These are phyloP conservation scores for Vaccinium corymbosum DNA, from an alignment of 148 eudicot species.

Conservation along the genomic window DNA sequence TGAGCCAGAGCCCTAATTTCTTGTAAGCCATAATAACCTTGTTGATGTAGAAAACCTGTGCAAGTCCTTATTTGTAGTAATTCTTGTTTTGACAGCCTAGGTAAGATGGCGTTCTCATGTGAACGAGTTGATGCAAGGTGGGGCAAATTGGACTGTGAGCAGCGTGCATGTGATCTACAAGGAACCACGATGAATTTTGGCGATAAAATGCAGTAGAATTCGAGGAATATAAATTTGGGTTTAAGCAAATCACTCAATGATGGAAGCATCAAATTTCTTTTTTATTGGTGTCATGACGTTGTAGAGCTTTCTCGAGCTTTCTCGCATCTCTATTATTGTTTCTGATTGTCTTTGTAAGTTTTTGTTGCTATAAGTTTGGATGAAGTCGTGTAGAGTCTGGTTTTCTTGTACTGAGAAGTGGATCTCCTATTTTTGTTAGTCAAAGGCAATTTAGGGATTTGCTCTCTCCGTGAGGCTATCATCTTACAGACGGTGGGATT, in stretches of 20 bases:
- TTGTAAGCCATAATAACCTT: neutral
- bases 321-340: neutral
- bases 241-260: neutral
- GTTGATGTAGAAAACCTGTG: neutral
- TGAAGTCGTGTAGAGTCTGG: neutral
- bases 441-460: too few species aligned
- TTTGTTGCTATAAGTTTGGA: neutral
- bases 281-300: neutral
- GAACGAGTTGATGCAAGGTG: conserved; percentile 89
- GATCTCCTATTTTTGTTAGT: too few species aligned
- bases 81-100: conserved; percentile 45
- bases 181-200: neutral
- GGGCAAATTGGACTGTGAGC: conserved; percentile 89
- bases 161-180: conserved; percentile 73
- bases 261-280: neutral
- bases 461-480: too few species aligned
- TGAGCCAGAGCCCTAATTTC: neutral
- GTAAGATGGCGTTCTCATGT: conserved; percentile 65
- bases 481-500: too few species aligned
- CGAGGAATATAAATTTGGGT: neutral
- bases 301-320: neutral
- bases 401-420: neutral
- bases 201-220: neutral
- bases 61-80: neutral
- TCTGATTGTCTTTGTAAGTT: neutral